Evolutionary conservation across 2,329 filamentous ascomycete genomes (phyloP).

Genomic region (Cercospora zeina): DNA sequence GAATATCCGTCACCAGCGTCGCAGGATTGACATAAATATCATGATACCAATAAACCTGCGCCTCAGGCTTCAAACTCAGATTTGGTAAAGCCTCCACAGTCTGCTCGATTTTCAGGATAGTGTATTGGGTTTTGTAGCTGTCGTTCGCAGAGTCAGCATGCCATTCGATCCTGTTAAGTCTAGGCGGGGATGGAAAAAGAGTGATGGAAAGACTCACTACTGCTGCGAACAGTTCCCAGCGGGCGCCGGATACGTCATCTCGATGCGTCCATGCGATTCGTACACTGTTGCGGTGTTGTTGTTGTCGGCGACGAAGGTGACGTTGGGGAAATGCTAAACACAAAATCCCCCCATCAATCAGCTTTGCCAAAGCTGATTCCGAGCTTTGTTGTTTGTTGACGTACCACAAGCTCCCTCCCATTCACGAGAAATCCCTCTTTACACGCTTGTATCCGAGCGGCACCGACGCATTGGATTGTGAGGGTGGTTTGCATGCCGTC

Average conservation of each 20-base stretch:
- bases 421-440: constrained; percentile 13
- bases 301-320: constrained; percentile 10
- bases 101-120: too few relatives aligned
- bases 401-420: constrained; percentile 8
- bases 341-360: neutral
- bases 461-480: constrained; percentile 17
- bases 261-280: constrained; percentile 15
- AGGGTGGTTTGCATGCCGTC: constrained; percentile 19
- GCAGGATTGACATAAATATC: too few relatives aligned
- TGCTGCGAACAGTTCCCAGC: constrained; percentile 19
- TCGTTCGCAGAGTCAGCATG: too few relatives aligned
- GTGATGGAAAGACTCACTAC: constrained; percentile 21
- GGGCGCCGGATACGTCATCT: constrained; percentile 9
- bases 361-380: too few relatives aligned
- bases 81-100: too few relatives aligned
- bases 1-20: too few relatives aligned
- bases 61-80: too few relatives aligned
- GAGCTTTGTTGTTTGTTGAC: neutral
- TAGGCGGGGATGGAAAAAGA: too few relatives aligned
- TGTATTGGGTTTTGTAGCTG: too few relatives aligned
- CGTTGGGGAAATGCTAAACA: constrained; percentile 18
- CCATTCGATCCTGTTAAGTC: too few relatives aligned
- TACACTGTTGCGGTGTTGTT: constrained; percentile 15
- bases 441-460: constrained; percentile 9
- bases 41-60: too few relatives aligned